phyloP scores from a whole-genome alignment of 2,329 filamentous ascomycete genomes.

The Trichoderma aggressivum region DNA sequence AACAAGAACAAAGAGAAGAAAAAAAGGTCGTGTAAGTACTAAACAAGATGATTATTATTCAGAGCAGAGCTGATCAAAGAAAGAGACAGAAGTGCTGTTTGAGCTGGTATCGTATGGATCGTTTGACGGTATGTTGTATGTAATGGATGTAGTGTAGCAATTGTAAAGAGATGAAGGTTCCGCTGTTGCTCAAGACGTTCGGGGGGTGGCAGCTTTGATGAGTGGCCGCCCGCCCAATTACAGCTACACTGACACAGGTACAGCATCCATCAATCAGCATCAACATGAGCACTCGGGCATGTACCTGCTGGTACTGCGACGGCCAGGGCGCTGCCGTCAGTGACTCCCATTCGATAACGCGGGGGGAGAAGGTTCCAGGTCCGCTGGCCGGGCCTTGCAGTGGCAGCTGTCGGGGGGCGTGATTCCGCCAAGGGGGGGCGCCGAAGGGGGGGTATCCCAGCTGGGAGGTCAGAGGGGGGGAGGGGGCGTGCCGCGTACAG shows the following conservation, averaged over 20 bases:
- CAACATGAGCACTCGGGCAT: neutral
- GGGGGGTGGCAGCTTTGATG: conserved; percentile 16
- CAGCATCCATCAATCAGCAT: conserved; percentile 17
- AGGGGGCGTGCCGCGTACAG: neutral
- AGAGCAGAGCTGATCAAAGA: conserved; percentile 3
- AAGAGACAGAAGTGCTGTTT: conserved; percentile 10
- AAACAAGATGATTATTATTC: conserved; percentile 4
- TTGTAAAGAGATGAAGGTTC: conserved; percentile 7
- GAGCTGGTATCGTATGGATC: conserved; percentile 7
- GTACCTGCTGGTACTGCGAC: conserved; percentile 7
- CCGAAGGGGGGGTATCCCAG: neutral
- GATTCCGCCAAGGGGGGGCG: neutral
- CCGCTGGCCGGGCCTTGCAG: neutral
- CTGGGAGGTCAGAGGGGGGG: neutral
- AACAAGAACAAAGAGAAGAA: conserved; percentile 7
- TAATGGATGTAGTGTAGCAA: neutral
- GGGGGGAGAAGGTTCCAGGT: conserved; percentile 1
- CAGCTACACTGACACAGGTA: neutral
- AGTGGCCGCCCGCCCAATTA: conserved; percentile 14
- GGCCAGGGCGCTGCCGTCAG: conserved; percentile 11
- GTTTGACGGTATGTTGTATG: neutral
- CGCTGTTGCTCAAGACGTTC: neutral
- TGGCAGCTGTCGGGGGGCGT: conserved; percentile 10
- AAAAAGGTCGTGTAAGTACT: neutral
- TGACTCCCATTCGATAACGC: conserved; percentile 17